Base-by-base conservation (phyloP, 1,139 yeast species). In the Pichia sp. region DNA sequence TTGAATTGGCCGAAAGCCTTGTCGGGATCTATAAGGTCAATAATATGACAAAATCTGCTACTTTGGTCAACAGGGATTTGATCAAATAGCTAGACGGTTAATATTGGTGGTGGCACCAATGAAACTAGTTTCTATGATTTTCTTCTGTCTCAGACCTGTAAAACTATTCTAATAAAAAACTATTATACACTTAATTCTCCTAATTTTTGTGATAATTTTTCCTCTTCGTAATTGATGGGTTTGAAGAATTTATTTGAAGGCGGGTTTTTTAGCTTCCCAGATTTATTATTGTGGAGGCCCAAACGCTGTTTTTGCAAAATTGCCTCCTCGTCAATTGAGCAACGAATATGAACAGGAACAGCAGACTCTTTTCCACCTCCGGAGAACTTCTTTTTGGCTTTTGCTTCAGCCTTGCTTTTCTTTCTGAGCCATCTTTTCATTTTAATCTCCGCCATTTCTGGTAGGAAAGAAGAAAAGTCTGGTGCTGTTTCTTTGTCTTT, bases 11-110 rank as follows among this genome's bases (percentile, higher is more conserved):
- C 1, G 87, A 89, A 63, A 95, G 91, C 65, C 76, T 95, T 66
- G 96, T 95, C 46, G 99, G 99, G 14, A 91, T 95, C 59, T 95
- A 92, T 75, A 95, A 95, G 71, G 93, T 88, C 56, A 83, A 87
- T 64, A 92, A 93, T 72, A 90, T 83, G 92, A 91, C 98, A 4
- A 80, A 78, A 68, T 87, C 96, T 67, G 86, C 90, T 41, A 83
- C 96, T 2, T 68, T 90, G 51, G 80, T 84, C 63, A 90, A 90
- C 67, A 76, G 75, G 60, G 89, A 84, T 58, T 61, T 68, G 29
- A 51, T 59, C 9, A 51, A 53, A 29, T 47, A 45, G 45, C 27
- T 6, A 33, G 10, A 16, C 9, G 14, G 24, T 49, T 33, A 16
- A 10, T 44, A 16, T 44, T 44, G 47, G 34, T 20, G 46, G 29